Conservation (phyloP, 73 alveolate genomes). For the Stentor coeruleus region DNA sequence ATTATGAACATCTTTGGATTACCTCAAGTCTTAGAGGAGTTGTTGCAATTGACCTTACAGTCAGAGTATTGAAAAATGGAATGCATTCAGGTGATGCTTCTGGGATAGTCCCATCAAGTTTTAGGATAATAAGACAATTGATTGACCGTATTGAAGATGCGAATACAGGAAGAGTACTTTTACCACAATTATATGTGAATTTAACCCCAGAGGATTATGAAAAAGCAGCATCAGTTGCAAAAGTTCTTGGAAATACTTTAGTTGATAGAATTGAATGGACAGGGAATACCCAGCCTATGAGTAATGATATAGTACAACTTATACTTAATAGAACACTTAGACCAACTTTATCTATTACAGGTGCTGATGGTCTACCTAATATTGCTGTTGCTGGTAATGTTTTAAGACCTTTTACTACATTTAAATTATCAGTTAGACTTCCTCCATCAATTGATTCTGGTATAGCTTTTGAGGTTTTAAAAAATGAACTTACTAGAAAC, state of each 20-base stretch:
- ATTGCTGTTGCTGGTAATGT: slow-evolving; percentile 87
- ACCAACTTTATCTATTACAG: slow-evolving; percentile 74
- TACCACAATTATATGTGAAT: slow-evolving; percentile 59
- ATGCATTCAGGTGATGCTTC: slow-evolving; percentile 80
- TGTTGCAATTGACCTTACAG: slow-evolving; percentile 64
- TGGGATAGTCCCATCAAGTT: slow-evolving; percentile 91
- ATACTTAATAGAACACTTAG: slow-evolving; percentile 84
- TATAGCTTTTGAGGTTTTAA: slow-evolving; percentile 60
- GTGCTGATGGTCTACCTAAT: slow-evolving; percentile 86
- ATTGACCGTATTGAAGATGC: slow-evolving; percentile 87
- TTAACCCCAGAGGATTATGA: slow-evolving; percentile 50
- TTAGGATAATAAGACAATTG: slow-evolving; percentile 70
- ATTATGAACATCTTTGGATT: slow-evolving; percentile 82
- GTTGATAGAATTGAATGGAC: slow-evolving; percentile 37
- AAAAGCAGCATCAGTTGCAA: slow-evolving; percentile 67
- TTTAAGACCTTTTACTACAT: slow-evolving; percentile 63
- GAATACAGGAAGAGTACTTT: slow-evolving; percentile 62
- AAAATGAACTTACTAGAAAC: slow-evolving; percentile 61
- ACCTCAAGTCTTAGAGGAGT: slow-evolving; percentile 90
- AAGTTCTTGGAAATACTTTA: slow-evolving; percentile 49
- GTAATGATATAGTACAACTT: slow-evolving; percentile 51
- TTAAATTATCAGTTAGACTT: slow-evolving; percentile 78
- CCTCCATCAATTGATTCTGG: slow-evolving; percentile 78
- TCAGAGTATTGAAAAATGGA: slow-evolving; percentile 67
- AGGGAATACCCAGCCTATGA: slow-evolving; percentile 60